A percentile compares a stretch with the other conserved stretches of the same genome.
Conservation (phyloP, 2,329 filamentous ascomycete genomes). For the Cladophialophora immunda region DNA sequence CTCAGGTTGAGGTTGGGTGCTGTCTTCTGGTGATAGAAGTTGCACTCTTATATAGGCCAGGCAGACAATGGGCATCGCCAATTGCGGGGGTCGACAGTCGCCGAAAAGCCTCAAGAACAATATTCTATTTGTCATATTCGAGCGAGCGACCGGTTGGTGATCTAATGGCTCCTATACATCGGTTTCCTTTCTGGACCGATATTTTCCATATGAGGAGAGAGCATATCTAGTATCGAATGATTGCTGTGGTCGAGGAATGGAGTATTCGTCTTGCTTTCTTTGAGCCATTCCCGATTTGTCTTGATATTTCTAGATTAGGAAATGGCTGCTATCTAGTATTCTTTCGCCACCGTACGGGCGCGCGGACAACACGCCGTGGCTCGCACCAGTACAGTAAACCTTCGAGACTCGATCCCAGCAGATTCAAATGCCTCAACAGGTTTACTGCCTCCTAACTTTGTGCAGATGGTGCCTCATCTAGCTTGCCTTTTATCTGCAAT, state of each 20-base stretch:
- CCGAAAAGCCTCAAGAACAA: neutral
- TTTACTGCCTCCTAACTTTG: too few species aligned
- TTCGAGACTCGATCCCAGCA: neutral
- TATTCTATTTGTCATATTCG: slow-evolving; percentile 7
- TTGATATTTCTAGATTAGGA: slow-evolving; percentile 6
- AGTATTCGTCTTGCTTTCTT: neutral
- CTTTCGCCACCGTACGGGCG: neutral
- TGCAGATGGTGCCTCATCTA: too few species aligned
- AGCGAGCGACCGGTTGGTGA: neutral
- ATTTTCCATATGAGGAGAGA: slow-evolving; percentile 9
- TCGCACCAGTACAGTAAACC: neutral
- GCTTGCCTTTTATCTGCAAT: too few species aligned
- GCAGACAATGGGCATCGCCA: neutral
- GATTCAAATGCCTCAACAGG: neutral
- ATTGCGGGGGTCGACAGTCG: neutral
- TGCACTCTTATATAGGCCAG: neutral
- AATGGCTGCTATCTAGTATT: neutral
- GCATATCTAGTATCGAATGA: neutral
- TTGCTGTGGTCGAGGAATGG: neutral
- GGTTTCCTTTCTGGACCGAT: slow-evolving; percentile 7
- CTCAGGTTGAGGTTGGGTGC: neutral
- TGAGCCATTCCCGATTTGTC: slow-evolving; percentile 1
- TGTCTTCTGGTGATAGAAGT: neutral
- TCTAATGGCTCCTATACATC: slow-evolving; percentile 1
- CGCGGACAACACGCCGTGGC: neutral